Percentiles rank a stretch among this genome's conserved stretches.
Evolutionary conservation across 495 filamentous ascomycete genomes (phyloP).

Genomic region (Penicillium odoratum): DNA sequence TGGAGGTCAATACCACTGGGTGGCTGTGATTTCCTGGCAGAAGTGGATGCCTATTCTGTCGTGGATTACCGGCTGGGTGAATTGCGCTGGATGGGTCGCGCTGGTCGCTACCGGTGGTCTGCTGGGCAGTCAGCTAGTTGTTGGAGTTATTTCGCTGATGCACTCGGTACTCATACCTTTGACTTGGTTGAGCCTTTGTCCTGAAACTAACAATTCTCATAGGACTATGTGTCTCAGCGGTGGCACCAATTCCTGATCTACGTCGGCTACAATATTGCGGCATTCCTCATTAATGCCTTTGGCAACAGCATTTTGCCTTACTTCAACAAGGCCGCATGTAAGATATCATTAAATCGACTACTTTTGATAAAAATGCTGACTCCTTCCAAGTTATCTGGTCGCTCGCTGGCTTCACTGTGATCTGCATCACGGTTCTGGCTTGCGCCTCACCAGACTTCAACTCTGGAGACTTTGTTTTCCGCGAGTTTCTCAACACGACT

Average conservation of each 20-base stretch:
- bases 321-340: slow-evolving; percentile 60
- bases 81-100: slow-evolving; percentile 70
- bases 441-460: slow-evolving; percentile 63
- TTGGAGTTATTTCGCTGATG: slow-evolving; percentile 60
- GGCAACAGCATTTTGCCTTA: slow-evolving; percentile 60
- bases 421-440: slow-evolving; percentile 64
- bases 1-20: slow-evolving; percentile 76
- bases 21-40: slow-evolving; percentile 55
- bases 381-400: slow-evolving; percentile 58
- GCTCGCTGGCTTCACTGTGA: slow-evolving; percentile 64
- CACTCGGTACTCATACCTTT: slow-evolving; percentile 35
- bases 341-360: slow-evolving; percentile 11
- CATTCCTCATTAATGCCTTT: slow-evolving; percentile 68
- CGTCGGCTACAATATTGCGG: slow-evolving; percentile 61
- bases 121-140: slow-evolving; percentile 57
- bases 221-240: slow-evolving; percentile 52
- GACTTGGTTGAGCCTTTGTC: not conserved
- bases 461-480: slow-evolving; percentile 57
- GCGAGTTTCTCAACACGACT: slow-evolving; percentile 59
- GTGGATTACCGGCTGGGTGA: slow-evolving; percentile 77
- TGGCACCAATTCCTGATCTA: slow-evolving; percentile 81
- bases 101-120: slow-evolving; percentile 50
- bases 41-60: slow-evolving; percentile 61
- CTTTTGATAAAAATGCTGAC: slow-evolving; percentile 7
- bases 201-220: slow-evolving; percentile 4